Evolutionary conservation across 768 basidiomycete genomes (phyloP).

Genomic region (Arthromyces matolae): DNA sequence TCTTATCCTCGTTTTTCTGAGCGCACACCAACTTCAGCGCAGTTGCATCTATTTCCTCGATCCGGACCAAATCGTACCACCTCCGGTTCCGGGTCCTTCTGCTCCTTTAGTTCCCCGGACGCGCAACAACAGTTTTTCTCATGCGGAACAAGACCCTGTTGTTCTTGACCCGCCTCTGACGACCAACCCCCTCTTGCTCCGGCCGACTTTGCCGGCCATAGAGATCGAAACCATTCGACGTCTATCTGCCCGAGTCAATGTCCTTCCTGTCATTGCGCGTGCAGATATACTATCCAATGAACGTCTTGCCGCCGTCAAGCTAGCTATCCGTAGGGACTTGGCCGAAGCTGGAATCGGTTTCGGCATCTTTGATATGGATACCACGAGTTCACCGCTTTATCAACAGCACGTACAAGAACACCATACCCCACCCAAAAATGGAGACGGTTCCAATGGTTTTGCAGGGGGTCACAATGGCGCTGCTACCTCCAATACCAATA

Average conservation of each 20-base stretch:
- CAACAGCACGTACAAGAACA: constrained; percentile 43
- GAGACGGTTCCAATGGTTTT: constrained; percentile 54
- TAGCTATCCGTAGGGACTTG: constrained; percentile 75
- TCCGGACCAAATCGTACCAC: constrained; percentile 76
- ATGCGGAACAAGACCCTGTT: constrained; percentile 68
- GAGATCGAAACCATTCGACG: constrained; percentile 80
- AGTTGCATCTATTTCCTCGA: constrained; percentile 88
- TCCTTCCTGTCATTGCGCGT: constrained; percentile 80
- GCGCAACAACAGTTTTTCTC: constrained; percentile 69
- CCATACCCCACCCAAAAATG: constrained; percentile 41
- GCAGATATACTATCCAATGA: constrained; percentile 82
- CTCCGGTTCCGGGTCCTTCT: constrained; percentile 61
- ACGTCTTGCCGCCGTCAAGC: constrained; percentile 73
- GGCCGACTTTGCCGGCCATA: constrained; percentile 61
- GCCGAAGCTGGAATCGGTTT: constrained; percentile 85
- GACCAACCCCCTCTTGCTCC: constrained; percentile 63
- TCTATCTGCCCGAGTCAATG: constrained; percentile 78
- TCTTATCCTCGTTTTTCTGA: constrained; percentile 15
- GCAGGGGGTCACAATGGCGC: constrained; percentile 48
- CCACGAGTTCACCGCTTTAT: constrained; percentile 32
- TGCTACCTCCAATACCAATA: constrained; percentile 43
- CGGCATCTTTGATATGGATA: constrained; percentile 82
- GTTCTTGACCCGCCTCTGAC: constrained; percentile 79
- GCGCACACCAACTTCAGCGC: constrained; percentile 20
- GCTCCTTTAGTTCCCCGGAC: constrained; percentile 65